A percentile compares a stretch with the other conserved stretches of the same genome.
phyloP scores from a whole-genome alignment of 129 eudicot genomes.

The sunflower (Helianthus annuus) region DNA sequence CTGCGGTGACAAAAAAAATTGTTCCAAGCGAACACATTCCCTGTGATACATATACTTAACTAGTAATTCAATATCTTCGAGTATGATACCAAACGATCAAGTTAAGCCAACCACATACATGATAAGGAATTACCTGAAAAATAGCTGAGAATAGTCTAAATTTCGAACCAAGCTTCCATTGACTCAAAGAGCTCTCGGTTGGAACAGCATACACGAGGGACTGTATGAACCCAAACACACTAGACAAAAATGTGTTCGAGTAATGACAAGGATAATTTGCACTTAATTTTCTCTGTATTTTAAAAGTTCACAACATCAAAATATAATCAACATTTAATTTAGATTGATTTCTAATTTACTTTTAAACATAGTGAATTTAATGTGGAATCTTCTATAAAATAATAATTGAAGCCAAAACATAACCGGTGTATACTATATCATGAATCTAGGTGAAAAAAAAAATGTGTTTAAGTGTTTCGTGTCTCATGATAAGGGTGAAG shows the following conservation, averaged over 20 bases:
- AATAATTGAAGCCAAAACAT: no score
- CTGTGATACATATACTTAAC: no score
- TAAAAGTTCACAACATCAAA: neutral
- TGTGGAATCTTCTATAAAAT: no score
- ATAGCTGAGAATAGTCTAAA: slow-evolving; percentile 26
- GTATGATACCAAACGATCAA: neutral
- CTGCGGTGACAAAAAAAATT: no score
- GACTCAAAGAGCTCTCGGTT: slow-evolving; percentile 42
- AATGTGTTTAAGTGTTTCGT: no score
- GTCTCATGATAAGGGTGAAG: no score
- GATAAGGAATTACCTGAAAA: slow-evolving; percentile 36
- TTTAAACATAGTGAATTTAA: neutral
- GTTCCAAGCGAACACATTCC: no score
- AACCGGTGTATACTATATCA: no score
- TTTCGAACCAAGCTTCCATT: slow-evolving; percentile 59
- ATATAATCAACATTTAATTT: no score
- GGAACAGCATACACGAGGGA: slow-evolving; percentile 23
- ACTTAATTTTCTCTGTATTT: slow-evolving; percentile 36
- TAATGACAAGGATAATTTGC: slow-evolving; percentile 38
- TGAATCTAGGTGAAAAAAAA: no score
- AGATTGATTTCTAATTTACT: neutral
- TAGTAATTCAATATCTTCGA: neutral
- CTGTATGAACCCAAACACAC: slow-evolving; percentile 26
- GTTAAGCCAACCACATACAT: neutral
- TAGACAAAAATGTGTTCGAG: slow-evolving; percentile 31